Base-by-base conservation (phyloP, 2,329 filamentous ascomycete species). In the Podosphaera xanthii region DNA sequence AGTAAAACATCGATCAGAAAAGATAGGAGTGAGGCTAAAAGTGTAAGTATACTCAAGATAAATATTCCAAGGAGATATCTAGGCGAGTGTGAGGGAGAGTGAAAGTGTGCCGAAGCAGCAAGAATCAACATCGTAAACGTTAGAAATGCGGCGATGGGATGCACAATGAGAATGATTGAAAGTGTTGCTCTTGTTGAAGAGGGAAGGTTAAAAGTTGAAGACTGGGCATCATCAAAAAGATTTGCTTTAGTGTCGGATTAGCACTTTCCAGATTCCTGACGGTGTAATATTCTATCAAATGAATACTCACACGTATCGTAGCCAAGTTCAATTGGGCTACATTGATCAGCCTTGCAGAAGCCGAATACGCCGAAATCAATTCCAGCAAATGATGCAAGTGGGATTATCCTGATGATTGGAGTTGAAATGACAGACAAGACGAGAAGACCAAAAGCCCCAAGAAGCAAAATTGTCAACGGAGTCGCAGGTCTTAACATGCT, bases 1-100 rank as follows among this genome's bases (percentile, higher is more conserved):
- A 98, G 77, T 40, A 98, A 75, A 34, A 97, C 87, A 71, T 98
- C 92, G 66, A 97, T 83, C 34, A 98, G 75, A 72, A 97, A 97
- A 33, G 90, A 86, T 60, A 95, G 77, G 1, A 96, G 77, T 54
- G 87, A 84, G 63, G 92, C 78, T 36, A 97, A 74, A 54, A 97
- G 82, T 7, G 89, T 89, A 57, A 94, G 78, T 62, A 97, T 82
- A 60, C 86, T 84, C 65, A 97, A 78, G 63, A 97, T 90, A 64
- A 96, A 83, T 40, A 97, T 75, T 35, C 81, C 79, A 40, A 97
- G 80, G 3, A 97, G 79, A 69, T 90, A 98, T 66, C 87, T 82
- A 35, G 89, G 83, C 40, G 92, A 97, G 71, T 97, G 91, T 7
- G 88, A 86, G 14, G 91, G 86, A 31, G 81, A 79, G 69, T 94